These are phyloP conservation scores for Eimeria zaria DNA, from an alignment of 169 alveolate genomes.

Conservation along the genomic window DNA sequence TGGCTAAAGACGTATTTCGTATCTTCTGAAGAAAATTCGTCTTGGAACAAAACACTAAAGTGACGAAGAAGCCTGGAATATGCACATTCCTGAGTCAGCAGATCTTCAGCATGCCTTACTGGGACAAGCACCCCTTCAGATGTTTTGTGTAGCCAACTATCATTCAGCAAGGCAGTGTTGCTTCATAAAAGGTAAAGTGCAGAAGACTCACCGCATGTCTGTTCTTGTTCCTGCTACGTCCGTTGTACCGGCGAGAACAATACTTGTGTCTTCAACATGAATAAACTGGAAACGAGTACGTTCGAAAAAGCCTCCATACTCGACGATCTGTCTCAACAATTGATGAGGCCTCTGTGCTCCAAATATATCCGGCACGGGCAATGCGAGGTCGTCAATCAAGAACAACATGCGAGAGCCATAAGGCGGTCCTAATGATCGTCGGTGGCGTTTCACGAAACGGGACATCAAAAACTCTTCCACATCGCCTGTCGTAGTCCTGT, in stretches of 20 bases:
- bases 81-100: neutral
- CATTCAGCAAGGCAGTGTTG: neutral
- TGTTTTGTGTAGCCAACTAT: neutral
- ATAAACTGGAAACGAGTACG: slow-evolving; percentile 78
- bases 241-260: slow-evolving; percentile 48
- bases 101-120: neutral
- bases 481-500: slow-evolving; percentile 95
- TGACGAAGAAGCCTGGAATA: slow-evolving; percentile 61
- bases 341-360: slow-evolving; percentile 98
- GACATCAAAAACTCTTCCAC: slow-evolving; percentile 94
- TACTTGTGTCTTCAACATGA: slow-evolving; percentile 69
- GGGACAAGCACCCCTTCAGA: neutral
- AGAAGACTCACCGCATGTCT: slow-evolving; percentile 58
- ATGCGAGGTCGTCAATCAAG: slow-evolving; percentile 97
- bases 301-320: slow-evolving; percentile 97
- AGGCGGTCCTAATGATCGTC: slow-evolving; percentile 95
- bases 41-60: slow-evolving; percentile 73
- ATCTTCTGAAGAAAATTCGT: slow-evolving; percentile 25
- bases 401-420: slow-evolving; percentile 95
- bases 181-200: neutral
- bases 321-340: slow-evolving; percentile 96
- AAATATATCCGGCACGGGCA: slow-evolving; percentile 98
- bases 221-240: slow-evolving; percentile 25
- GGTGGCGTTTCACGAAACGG: slow-evolving; percentile 92
- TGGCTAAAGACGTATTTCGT: slow-evolving; percentile 30